Base-by-base conservation (phyloP, 1,139 yeast genomes). In the Yamadazyma epiphylla region DNA sequence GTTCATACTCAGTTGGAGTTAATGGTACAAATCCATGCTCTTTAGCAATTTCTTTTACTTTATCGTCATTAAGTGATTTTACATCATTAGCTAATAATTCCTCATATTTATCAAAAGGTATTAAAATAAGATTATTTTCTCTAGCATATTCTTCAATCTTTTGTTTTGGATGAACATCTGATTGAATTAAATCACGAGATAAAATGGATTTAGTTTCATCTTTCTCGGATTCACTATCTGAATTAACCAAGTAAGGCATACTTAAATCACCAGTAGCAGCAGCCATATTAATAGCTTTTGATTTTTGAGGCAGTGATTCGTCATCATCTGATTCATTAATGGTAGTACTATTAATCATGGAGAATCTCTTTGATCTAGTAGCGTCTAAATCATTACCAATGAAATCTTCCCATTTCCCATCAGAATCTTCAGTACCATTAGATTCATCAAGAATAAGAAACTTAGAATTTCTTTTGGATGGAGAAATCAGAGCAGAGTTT, bases 61-160 rank as follows among this genome's bases (percentile, higher is more conserved):
- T 49, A 1, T 56, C 56, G 7, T 51, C 46, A 10, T 49, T 33
- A 23, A 57, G 38, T 5, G 55, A 32, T 14, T 43, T 33, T 10
- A 55, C 38, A 38, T 55, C 56, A 27, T 53, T 51, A 6, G 45
- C 38, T 22, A 50, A 49, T 22, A 60, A 50, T 27, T 51, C 54
- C 28, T 69, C 65, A 34, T 65, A 75, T 36, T 71, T 72, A 2
- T 64, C 73, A 28, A 51, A 46, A 3, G 81, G 64, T 14, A 80
- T 35, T 20, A 42, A 31, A 21, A 44, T 38, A 24, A 78, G 48
- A 24, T 71, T 67, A 38, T 75, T 67, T 13, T 63, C 63, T 16
- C 62, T 55, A 1, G 80, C 81, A 43, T 70, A 77, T 14, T 57
- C 51, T 36, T 69, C 70, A 14, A 75, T 55, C 12, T 43, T 40